A percentile compares a stretch with the other conserved stretches of the same genome.
These are phyloP conservation scores for Hypoxylon sp. DNA, from an alignment of 2,329 filamentous ascomycete genomes.

Conservation along the genomic window DNA sequence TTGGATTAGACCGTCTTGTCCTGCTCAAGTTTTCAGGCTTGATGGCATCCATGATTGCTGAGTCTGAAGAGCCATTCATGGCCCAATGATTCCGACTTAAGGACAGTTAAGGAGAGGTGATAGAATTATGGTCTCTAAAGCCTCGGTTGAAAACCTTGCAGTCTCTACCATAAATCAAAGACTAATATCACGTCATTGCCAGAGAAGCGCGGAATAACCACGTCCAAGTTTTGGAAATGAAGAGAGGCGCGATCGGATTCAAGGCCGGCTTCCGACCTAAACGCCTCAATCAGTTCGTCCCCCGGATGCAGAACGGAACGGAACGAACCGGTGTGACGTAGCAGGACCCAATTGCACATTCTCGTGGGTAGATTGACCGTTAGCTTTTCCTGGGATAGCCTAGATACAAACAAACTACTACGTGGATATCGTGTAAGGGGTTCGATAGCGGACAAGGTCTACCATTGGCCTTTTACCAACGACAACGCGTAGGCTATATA, in stretches of 20 bases:
- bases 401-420: no score
- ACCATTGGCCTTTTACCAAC: background rate
- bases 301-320: background rate
- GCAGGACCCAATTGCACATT: background rate
- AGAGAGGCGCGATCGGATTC: background rate
- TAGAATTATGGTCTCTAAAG: background rate
- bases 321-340: background rate
- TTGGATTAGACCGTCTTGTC: constrained; percentile 5
- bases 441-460: no score
- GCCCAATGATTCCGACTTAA: background rate
- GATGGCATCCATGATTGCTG: background rate
- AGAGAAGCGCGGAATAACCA: background rate
- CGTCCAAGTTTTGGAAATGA: background rate
- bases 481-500: background rate
- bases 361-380: background rate
- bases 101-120: background rate
- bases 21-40: background rate
- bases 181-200: background rate
- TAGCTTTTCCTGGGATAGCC: background rate
- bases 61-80: background rate
- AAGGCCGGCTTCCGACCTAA: background rate
- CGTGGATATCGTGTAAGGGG: no score
- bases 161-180: no score
- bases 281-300: background rate
- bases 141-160: no score